A percentile compares a stretch with the other conserved stretches of the same genome.
These are phyloP conservation scores for Aspergillus pseudoviridinutans DNA, from an alignment of 2,329 filamentous ascomycete genomes.

Conservation along the genomic window DNA sequence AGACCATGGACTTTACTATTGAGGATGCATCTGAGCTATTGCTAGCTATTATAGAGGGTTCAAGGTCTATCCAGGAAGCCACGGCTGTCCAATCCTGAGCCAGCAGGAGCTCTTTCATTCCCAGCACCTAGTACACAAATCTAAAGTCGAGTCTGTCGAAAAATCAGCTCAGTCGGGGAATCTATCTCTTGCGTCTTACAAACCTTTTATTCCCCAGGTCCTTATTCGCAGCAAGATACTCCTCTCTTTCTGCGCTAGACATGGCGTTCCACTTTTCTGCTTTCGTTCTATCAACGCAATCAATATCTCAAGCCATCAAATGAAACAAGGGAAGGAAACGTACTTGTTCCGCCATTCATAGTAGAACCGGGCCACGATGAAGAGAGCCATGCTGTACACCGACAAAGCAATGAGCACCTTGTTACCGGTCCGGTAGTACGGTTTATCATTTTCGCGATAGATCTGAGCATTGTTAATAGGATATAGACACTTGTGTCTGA, in stretches of 20 bases:
- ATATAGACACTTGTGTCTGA: background rate
- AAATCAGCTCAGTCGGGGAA: background rate
- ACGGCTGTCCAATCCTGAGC: background rate
- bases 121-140: constrained; percentile 28
- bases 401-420: constrained; percentile 53
- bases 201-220: constrained; percentile 44
- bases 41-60: no score
- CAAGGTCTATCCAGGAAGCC: background rate
- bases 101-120: constrained; percentile 1
- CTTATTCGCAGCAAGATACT: constrained; percentile 37
- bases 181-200: background rate
- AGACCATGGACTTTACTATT: no score
- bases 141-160: constrained; percentile 34
- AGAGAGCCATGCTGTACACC: constrained; percentile 47
- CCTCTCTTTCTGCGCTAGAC: constrained; percentile 34
- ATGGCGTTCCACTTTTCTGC: constrained; percentile 38
- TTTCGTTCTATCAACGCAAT: constrained; percentile 23
- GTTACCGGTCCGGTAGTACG: constrained; percentile 57
- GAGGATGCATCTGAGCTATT: no score
- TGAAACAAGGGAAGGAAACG: constrained; percentile 4
- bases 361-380: constrained; percentile 43
- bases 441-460: constrained; percentile 53
- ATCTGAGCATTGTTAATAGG: constrained; percentile 38
- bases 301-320: background rate
- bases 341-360: constrained; percentile 41